phyloP scores from a whole-genome alignment of 805 yeast species.

The Geotrichum ghanense region DNA sequence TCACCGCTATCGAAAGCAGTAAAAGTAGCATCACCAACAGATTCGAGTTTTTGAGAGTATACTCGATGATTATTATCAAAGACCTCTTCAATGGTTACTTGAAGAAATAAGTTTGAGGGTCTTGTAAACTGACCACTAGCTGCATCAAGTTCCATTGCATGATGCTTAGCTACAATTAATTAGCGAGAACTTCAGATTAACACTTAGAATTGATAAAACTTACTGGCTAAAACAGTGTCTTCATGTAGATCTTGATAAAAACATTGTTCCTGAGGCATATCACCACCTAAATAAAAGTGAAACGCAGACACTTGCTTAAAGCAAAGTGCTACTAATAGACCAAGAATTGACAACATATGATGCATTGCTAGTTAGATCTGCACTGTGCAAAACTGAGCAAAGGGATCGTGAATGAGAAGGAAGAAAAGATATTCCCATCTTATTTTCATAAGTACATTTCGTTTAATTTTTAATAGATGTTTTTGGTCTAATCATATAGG shows the following conservation, averaged over 20 bases:
- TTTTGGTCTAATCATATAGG: background rate
- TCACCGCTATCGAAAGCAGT: conserved; percentile 78
- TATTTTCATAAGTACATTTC: background rate
- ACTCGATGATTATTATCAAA: conserved; percentile 79
- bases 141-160: conserved; percentile 50
- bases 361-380: background rate
- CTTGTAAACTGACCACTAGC: conserved; percentile 39
- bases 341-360: background rate
- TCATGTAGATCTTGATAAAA: conserved; percentile 71
- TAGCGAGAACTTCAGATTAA: background rate
- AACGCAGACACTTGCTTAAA: conserved; percentile 33
- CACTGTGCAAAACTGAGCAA: background rate
- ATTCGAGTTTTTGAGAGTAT: conserved; percentile 48
- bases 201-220: conserved; percentile 10
- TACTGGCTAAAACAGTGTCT: conserved; percentile 72
- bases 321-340: background rate
- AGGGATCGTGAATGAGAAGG: background rate
- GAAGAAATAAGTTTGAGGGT: conserved; percentile 42
- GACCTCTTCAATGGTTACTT: conserved; percentile 66
- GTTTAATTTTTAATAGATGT: background rate
- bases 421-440: background rate
- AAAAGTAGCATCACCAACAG: conserved; percentile 63
- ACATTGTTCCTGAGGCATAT: conserved; percentile 52
- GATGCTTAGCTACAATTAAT: conserved; percentile 33
- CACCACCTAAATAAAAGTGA: conserved; percentile 72